phyloP scores from a whole-genome alignment of 805 yeast genomes.

The Grigorovia yakushimaensis region DNA sequence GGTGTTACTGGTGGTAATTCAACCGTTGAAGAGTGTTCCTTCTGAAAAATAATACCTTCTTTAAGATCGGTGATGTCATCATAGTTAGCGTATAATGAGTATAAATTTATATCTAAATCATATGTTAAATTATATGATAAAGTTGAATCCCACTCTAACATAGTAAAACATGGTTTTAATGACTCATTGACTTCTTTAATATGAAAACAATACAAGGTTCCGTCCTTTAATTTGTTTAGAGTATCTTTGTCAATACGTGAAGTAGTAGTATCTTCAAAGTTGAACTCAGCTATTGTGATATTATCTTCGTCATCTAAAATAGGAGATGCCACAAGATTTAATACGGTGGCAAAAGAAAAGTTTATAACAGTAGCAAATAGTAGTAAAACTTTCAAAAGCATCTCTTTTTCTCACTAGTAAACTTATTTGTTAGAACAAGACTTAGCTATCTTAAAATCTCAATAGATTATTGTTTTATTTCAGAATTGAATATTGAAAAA shows the following conservation, averaged over 20 bases:
- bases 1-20: constrained; percentile 16
- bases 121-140: constrained; percentile 17
- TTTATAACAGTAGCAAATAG: neutral
- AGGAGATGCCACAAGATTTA: neutral
- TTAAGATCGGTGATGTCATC: neutral
- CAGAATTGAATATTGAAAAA: neutral
- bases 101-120: constrained; percentile 10
- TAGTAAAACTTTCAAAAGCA: neutral
- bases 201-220: constrained; percentile 16
- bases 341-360: neutral
- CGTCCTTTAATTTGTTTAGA: neutral
- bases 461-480: no score
- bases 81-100: constrained; percentile 14
- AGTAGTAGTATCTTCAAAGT: neutral
- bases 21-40: constrained; percentile 12
- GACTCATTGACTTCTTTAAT: constrained; percentile 5
- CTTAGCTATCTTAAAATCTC: no score
- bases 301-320: neutral
- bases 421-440: no score
- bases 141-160: constrained; percentile 15
- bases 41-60: constrained; percentile 12
- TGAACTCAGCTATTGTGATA: neutral
- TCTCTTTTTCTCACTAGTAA: neutral
- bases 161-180: constrained; percentile 15
- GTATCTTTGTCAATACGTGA: neutral